phyloP scores from a whole-genome alignment of 1,284 basidiomycete species.

The Ganoderma sinense region DNA sequence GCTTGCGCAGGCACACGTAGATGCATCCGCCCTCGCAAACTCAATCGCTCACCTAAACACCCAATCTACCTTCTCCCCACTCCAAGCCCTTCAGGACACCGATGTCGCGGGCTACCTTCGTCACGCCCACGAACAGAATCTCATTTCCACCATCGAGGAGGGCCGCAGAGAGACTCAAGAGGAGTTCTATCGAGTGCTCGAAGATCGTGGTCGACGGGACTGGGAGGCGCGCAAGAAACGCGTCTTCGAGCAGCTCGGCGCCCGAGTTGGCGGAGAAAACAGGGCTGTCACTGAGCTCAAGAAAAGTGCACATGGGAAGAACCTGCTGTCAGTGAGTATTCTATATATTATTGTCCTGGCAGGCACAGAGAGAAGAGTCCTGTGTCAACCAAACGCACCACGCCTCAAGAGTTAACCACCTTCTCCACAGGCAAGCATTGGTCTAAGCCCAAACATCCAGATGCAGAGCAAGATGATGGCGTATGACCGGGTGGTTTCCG shows the following conservation, averaged over 20 bases:
- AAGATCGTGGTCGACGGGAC: constrained; percentile 78
- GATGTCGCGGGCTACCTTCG: constrained; percentile 90
- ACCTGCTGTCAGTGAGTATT: constrained; percentile 56
- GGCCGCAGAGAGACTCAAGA: constrained; percentile 86
- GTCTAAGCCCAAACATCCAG: constrained; percentile 68
- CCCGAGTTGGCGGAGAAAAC: constrained; percentile 61
- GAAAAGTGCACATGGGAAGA: constrained; percentile 67
- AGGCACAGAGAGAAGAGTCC: background rate
- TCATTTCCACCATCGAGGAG: constrained; percentile 94
- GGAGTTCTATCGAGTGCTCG: constrained; percentile 84
- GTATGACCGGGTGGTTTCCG: constrained; percentile 84
- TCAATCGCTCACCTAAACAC: constrained; percentile 87
- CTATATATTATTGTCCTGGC: background rate
- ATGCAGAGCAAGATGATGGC: constrained; percentile 96
- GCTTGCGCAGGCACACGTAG: constrained; percentile 90
- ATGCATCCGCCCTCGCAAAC: constrained; percentile 81
- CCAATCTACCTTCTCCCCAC: constrained; percentile 85
- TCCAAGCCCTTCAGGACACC: constrained; percentile 90
- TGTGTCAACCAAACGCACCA: background rate
- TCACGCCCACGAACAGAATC: constrained; percentile 92
- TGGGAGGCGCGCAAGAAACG: constrained; percentile 93
- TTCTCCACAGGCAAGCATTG: constrained; percentile 51
- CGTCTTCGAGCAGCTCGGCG: constrained; percentile 91
- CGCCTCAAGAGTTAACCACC: constrained; percentile 1
- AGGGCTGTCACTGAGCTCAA: constrained; percentile 63